Evolutionary conservation across 2,329 filamentous ascomycete genomes (phyloP).

Genomic region (Harringtonia lauricola): DNA sequence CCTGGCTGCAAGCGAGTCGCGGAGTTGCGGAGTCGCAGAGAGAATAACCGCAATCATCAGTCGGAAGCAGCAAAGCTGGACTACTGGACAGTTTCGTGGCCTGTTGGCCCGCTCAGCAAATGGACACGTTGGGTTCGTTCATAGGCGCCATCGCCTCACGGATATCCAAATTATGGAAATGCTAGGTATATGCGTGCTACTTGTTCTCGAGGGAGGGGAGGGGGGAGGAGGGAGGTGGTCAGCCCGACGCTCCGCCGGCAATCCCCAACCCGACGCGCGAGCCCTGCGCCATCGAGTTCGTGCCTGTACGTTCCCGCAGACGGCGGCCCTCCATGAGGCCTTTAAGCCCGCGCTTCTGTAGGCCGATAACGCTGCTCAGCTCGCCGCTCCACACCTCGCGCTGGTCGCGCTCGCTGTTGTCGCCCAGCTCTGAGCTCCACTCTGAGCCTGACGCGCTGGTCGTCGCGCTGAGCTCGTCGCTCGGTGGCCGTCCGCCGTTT

Average conservation of each 20-base stretch:
- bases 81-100: no score
- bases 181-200: no score
- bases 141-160: no score
- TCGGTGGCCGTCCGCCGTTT: slow-evolving; percentile 25
- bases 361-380: slow-evolving; percentile 79
- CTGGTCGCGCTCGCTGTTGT: slow-evolving; percentile 34
- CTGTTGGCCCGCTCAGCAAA: no score
- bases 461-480: slow-evolving; percentile 37
- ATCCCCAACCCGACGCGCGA: slow-evolving; percentile 12
- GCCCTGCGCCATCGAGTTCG: slow-evolving; percentile 11
- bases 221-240: neutral
- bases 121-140: no score
- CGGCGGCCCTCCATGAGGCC: slow-evolving; percentile 91
- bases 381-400: slow-evolving; percentile 71
- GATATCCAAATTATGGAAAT: no score
- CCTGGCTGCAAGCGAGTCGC: no score
- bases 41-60: no score
- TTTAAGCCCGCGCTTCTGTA: slow-evolving; percentile 86
- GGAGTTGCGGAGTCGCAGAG: no score
- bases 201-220: slow-evolving; percentile 2
- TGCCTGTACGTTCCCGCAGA: slow-evolving; percentile 61
- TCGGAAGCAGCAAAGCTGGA: no score
- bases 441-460: slow-evolving; percentile 43
- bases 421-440: slow-evolving; percentile 43
- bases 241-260: slow-evolving; percentile 6